phyloP scores from a whole-genome alignment of 805 yeast species.

The Kazachstania kunashirensis region DNA sequence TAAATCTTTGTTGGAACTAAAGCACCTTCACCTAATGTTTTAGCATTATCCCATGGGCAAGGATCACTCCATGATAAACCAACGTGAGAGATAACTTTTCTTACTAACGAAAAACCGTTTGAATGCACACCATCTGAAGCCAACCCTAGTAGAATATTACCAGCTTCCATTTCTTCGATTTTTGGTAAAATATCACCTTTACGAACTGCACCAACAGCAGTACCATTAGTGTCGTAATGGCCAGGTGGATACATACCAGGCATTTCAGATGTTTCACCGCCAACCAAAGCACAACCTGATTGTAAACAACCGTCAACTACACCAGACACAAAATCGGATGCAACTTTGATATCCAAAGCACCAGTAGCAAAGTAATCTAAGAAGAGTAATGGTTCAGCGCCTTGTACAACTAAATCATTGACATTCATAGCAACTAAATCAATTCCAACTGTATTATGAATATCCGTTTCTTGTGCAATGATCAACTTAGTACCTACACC shows the following conservation, averaged over 20 bases:
- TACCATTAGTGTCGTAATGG: slow-evolving; percentile 97
- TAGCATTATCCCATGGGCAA: slow-evolving; percentile 76
- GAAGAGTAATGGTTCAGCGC: slow-evolving; percentile 95
- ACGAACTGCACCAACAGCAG: slow-evolving; percentile 93
- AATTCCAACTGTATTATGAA: slow-evolving; percentile 96
- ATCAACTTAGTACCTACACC: slow-evolving; percentile 97
- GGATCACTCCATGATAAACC: slow-evolving; percentile 59
- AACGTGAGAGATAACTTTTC: slow-evolving; percentile 76
- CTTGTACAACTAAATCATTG: slow-evolving; percentile 94
- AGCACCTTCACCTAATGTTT: slow-evolving; percentile 76
- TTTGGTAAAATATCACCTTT: slow-evolving; percentile 69
- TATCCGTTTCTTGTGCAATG: slow-evolving; percentile 81
- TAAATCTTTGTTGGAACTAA: slow-evolving; percentile 88
- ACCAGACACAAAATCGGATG: slow-evolving; percentile 84
- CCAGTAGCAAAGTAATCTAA: slow-evolving; percentile 96
- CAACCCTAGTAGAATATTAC: slow-evolving; percentile 78
- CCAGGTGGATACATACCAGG: slow-evolving; percentile 96
- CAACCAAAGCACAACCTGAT: slow-evolving; percentile 95
- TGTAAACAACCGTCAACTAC: slow-evolving; percentile 93
- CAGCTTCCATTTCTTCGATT: slow-evolving; percentile 54
- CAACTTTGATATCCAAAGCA: slow-evolving; percentile 70
- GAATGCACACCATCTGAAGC: slow-evolving; percentile 93
- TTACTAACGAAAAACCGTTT: slow-evolving; percentile 88
- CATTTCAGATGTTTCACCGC: slow-evolving; percentile 99
- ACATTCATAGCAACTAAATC: slow-evolving; percentile 99